Conservation (phyloP, 176 grass and related monocot genomes). For the Bothriochloa decipiens region DNA sequence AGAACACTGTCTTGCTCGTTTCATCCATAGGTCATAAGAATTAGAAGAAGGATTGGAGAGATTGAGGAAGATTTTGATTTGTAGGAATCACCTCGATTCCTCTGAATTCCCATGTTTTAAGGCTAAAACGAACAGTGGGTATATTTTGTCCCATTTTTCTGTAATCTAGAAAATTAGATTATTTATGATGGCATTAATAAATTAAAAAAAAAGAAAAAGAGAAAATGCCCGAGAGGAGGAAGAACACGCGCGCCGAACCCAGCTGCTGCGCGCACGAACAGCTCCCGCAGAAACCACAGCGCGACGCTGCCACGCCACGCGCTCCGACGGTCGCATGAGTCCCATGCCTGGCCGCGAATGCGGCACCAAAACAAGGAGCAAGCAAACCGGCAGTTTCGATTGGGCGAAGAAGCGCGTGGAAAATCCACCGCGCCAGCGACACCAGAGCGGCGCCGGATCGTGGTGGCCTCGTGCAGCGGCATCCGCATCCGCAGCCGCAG, state of each 20-base stretch:
- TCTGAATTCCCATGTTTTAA: neutral
- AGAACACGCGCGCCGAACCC: neutral
- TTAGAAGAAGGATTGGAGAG: no score
- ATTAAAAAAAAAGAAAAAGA: neutral
- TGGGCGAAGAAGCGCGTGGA: slow-evolving; percentile 5
- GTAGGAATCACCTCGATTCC: no score
- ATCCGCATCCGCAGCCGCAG: neutral
- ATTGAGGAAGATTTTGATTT: no score
- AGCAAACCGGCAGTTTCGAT: neutral
- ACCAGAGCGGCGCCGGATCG: neutral
- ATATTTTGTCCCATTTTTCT: neutral
- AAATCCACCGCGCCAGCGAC: neutral
- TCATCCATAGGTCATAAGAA: no score
- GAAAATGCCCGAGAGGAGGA: neutral
- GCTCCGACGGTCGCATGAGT: neutral
- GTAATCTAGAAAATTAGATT: neutral
- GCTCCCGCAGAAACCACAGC: neutral
- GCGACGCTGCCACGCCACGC: neutral
- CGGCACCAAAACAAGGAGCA: neutral
- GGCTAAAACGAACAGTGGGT: neutral
- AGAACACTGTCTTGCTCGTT: no score
- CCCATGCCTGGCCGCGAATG: neutral
- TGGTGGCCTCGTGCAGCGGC: slow-evolving; percentile 9
- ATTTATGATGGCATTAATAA: neutral
- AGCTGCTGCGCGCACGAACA: neutral